These are phyloP conservation scores for Xylaria castorea DNA, from an alignment of 495 filamentous ascomycete genomes.

Conservation along the genomic window DNA sequence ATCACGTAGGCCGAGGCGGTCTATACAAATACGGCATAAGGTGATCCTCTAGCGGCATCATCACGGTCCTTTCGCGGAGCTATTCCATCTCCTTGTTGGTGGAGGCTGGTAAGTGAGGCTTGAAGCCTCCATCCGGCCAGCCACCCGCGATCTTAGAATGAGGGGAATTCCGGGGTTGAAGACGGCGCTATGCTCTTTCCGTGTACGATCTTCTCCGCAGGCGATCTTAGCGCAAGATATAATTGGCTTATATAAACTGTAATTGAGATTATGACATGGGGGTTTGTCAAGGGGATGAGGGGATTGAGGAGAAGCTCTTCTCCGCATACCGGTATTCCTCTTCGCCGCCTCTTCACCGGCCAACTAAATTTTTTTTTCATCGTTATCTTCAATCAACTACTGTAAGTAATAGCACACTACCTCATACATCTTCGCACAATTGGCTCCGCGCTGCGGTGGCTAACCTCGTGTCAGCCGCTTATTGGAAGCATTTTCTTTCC, in stretches of 20 bases:
- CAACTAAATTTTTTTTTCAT: not conserved
- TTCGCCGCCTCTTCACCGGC: not conserved
- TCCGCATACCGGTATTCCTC: constrained; percentile 8
- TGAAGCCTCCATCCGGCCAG: not conserved
- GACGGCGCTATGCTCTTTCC: not conserved
- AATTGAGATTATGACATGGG: constrained; percentile 9
- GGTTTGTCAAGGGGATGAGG: not conserved
- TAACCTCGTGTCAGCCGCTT: not conserved
- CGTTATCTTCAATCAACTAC: not conserved
- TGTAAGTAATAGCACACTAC: not conserved
- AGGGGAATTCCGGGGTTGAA: constrained; percentile 22
- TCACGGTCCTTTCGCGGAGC: constrained; percentile 19
- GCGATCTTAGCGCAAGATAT: not conserved
- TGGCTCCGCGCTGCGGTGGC: not conserved
- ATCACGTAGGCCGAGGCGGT: not conserved
- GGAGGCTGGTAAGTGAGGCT: not conserved
- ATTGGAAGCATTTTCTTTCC: not conserved
- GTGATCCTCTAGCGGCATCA: constrained; percentile 11
- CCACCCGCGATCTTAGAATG: constrained; percentile 16
- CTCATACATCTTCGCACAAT: not conserved
- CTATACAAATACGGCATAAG: constrained; percentile 2
- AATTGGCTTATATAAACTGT: constrained; percentile 8
- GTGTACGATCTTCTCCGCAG: constrained; percentile 14
- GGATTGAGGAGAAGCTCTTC: constrained; percentile 24
- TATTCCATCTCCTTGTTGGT: constrained; percentile 11